These are phyloP conservation scores for Amanita thiersii DNA, from an alignment of 768 basidiomycete species.

Conservation along the genomic window DNA sequence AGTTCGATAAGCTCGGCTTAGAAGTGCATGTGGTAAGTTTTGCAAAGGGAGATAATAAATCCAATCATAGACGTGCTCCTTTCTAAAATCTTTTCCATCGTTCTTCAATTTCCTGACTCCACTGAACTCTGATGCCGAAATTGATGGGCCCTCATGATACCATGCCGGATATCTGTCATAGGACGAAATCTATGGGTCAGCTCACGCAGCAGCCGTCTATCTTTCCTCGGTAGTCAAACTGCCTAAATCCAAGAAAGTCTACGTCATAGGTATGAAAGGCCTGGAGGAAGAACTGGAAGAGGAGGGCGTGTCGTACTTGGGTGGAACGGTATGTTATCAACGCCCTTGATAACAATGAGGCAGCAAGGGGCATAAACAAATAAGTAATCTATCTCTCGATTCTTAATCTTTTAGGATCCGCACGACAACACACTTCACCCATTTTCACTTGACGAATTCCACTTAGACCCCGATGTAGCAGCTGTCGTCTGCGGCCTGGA, in stretches of 20 bases:
- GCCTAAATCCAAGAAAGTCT: slow-evolving; percentile 88
- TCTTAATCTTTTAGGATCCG: slow-evolving; percentile 52
- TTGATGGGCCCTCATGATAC: no score
- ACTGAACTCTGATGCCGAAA: no score
- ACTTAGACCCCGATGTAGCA: slow-evolving; percentile 69
- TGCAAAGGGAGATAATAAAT: no score
- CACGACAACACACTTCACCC: slow-evolving; percentile 68
- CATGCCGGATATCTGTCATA: no score
- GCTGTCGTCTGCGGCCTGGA: slow-evolving; percentile 96
- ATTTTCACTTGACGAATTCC: slow-evolving; percentile 64
- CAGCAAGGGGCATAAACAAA: neutral
- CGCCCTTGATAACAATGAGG: neutral
- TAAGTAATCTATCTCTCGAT: neutral
- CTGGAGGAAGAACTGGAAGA: slow-evolving; percentile 89
- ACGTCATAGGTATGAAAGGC: slow-evolving; percentile 88
- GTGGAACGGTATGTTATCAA: slow-evolving; percentile 62
- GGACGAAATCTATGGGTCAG: slow-evolving; percentile 97
- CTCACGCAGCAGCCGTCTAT: slow-evolving; percentile 65
- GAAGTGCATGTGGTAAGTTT: slow-evolving; percentile 78
- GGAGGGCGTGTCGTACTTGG: slow-evolving; percentile 73
- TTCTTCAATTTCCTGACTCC: no score
- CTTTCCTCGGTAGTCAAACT: slow-evolving; percentile 84
- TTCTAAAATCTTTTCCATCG: no score
- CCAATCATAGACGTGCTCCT: no score
- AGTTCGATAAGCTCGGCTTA: slow-evolving; percentile 87